phyloP scores from a whole-genome alignment of 805 yeast genomes.

The Jamesozyma spencerorum region DNA sequence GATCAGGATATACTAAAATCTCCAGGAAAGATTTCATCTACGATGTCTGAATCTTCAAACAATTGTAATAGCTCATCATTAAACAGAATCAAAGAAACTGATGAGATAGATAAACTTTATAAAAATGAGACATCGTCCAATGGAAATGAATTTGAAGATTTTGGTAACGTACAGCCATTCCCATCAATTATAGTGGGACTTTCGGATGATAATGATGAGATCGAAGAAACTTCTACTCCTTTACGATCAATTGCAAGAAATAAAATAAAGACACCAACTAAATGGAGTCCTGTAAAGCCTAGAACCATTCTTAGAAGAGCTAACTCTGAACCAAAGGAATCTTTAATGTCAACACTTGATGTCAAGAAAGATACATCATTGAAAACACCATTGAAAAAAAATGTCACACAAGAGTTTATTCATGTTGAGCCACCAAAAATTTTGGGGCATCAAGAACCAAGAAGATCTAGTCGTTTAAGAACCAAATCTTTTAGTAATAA shows the following conservation, averaged over 20 bases:
- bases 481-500: constrained; percentile 54
- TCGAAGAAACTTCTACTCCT: neutral
- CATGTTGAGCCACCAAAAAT: constrained; percentile 3
- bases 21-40: constrained; percentile 3
- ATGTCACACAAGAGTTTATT: neutral
- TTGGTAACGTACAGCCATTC: constrained; percentile 13
- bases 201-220: constrained; percentile 8
- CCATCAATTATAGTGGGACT: constrained; percentile 21
- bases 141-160: no score
- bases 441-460: constrained; percentile 17
- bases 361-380: neutral
- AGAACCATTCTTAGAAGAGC: neutral
- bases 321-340: neutral
- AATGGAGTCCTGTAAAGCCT: constrained; percentile 6
- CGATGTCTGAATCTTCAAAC: constrained; percentile 2
- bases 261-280: neutral
- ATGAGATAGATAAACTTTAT: constrained; percentile 11
- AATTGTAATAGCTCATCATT: constrained; percentile 25
- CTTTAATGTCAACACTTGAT: neutral
- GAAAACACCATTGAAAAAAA: neutral
- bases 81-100: constrained; percentile 30
- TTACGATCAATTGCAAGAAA: neutral
- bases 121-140: neutral
- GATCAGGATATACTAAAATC: no score
- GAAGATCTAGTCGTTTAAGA: constrained; percentile 31